Conservation (phyloP, 257 asterid genomes). For the Petrea volubilis region DNA sequence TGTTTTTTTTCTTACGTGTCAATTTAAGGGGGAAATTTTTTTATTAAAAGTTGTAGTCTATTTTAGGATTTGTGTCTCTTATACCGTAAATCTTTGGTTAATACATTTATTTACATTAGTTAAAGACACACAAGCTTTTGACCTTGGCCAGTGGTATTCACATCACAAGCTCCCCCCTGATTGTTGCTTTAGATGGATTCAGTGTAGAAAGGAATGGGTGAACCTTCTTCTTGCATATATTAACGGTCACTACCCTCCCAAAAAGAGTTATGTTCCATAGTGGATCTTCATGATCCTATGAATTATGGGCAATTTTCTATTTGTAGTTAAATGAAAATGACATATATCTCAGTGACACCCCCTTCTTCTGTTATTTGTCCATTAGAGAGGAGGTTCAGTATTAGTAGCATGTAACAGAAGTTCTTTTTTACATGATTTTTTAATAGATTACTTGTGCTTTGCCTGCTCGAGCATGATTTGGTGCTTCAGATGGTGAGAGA, state of each 20-base stretch:
- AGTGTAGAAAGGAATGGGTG: slow-evolving; percentile 10
- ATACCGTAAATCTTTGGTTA: slow-evolving; percentile 1
- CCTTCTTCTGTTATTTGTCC: not conserved
- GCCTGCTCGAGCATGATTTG: slow-evolving; percentile 78
- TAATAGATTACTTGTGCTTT: slow-evolving; percentile 70
- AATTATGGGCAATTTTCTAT: not conserved
- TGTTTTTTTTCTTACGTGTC: not conserved
- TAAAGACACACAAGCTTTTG: slow-evolving; percentile 1
- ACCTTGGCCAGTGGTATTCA: not conserved
- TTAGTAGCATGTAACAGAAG: slow-evolving; percentile 13
- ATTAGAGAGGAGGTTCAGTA: slow-evolving; percentile 10
- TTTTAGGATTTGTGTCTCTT: not conserved
- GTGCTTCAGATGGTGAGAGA: slow-evolving; percentile 55
- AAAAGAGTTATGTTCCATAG: too few relatives aligned
- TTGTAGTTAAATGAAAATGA: not conserved
- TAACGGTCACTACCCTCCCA: not conserved
- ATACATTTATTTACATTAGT: not conserved
- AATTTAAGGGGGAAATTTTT: slow-evolving; percentile 4
- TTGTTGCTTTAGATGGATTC: slow-evolving; percentile 14
- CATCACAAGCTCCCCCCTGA: not conserved
- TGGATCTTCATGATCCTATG: not conserved
- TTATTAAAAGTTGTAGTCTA: not conserved
- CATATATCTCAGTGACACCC: not conserved
- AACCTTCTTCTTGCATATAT: slow-evolving; percentile 16
- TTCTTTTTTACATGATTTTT: slow-evolving; percentile 20